Evolutionary conservation across 306 rosid genomes (phyloP).

Genomic region (Prunus salicina): DNA sequence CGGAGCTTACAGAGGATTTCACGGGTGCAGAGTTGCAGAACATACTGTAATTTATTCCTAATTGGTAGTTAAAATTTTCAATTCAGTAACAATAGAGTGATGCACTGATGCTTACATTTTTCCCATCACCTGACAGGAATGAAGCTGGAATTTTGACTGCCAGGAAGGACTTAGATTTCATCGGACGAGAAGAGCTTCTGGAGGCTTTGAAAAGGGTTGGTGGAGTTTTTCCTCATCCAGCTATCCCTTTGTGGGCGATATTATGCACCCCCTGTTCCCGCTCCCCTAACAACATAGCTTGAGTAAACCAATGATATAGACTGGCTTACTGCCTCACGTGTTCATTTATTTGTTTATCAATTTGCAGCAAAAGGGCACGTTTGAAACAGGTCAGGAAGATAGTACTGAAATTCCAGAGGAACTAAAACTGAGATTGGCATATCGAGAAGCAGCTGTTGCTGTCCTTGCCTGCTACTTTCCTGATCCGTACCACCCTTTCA

Average conservation of each 20-base stretch:
- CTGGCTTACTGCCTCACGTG: conserved; percentile 5
- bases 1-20: conserved; percentile 86
- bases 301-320: not conserved
- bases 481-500: conserved; percentile 68
- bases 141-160: conserved; percentile 99
- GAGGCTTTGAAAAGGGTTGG: conserved; percentile 98
- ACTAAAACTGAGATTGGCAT: conserved; percentile 78
- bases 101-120: conserved; percentile 29
- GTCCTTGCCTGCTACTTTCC: conserved; percentile 91
- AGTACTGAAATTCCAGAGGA: conserved; percentile 90
- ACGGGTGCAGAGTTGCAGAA: conserved; percentile 99
- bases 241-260: conserved; percentile 28
- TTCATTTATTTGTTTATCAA: conserved; percentile 23
- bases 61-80: conserved; percentile 17
- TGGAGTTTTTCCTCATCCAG: conserved; percentile 17
- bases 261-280: conserved; percentile 4
- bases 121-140: conserved; percentile 58
- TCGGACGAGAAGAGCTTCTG: conserved; percentile 82
- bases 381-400: conserved; percentile 99
- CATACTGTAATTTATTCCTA: conserved; percentile 59
- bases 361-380: conserved; percentile 97
- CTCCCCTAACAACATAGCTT: not conserved
- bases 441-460: conserved; percentile 98
- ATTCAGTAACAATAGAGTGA: conserved; percentile 11
- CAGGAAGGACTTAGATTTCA: conserved; percentile 88